Evolutionary conservation across 164 flowering plant species (phyloP).

Genomic region (Chimonanthus praecox): DNA sequence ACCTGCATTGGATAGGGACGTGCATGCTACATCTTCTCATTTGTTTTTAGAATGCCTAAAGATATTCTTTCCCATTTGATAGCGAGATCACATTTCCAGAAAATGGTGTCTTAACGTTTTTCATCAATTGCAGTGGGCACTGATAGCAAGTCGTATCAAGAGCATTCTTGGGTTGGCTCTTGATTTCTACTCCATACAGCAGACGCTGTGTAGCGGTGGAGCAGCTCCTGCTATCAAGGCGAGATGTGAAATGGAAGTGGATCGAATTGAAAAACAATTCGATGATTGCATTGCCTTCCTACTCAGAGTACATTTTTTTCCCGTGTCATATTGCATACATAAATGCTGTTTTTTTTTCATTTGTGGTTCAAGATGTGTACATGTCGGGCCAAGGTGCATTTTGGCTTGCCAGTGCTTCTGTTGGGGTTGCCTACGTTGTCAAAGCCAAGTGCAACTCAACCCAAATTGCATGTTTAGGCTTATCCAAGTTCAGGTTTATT

Average conservation of each 20-base stretch:
- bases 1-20: background rate
- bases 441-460: too few relatives aligned
- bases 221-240: slow-evolving; percentile 73
- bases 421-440: too few relatives aligned
- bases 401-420: too few relatives aligned
- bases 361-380: too few relatives aligned
- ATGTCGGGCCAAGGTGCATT: too few relatives aligned
- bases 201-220: slow-evolving; percentile 65
- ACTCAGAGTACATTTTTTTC: slow-evolving; percentile 55
- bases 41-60: background rate
- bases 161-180: slow-evolving; percentile 90
- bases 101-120: slow-evolving; percentile 4
- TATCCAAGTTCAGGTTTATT: too few relatives aligned
- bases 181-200: slow-evolving; percentile 81
- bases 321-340: background rate
- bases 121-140: slow-evolving; percentile 57
- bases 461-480: too few relatives aligned
- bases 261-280: slow-evolving; percentile 85
- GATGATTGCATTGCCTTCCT: slow-evolving; percentile 96
- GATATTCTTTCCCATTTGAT: slow-evolving; percentile 1
- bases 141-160: slow-evolving; percentile 89
- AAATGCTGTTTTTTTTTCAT: slow-evolving; percentile 53
- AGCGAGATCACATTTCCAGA: background rate
- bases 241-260: slow-evolving; percentile 84
- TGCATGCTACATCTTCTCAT: background rate